Evolutionary conservation across 768 basidiomycete species (phyloP).

Genomic region (Pulveroboletus sp.): DNA sequence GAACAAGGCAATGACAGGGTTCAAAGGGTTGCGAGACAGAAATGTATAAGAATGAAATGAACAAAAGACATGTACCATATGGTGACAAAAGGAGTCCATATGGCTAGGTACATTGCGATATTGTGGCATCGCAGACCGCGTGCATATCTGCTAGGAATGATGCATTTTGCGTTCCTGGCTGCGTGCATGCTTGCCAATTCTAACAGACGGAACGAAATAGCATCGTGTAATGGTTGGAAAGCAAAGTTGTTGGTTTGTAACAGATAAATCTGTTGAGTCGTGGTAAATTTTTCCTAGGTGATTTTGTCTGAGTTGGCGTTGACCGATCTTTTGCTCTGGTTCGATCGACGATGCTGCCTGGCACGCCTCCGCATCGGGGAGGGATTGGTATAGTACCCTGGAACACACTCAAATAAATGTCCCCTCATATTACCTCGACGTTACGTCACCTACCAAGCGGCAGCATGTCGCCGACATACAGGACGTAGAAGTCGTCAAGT

Average conservation of each 20-base stretch:
- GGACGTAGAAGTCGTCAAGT: constrained; percentile 84
- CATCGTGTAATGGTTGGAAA: constrained; percentile 82
- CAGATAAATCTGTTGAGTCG: constrained; percentile 21
- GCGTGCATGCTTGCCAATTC: too few relatives aligned
- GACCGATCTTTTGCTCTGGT: background rate
- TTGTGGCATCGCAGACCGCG: too few relatives aligned
- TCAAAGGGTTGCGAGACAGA: too few relatives aligned
- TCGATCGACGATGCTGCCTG: constrained; percentile 58
- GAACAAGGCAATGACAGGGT: too few relatives aligned
- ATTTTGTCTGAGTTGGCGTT: background rate
- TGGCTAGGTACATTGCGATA: too few relatives aligned
- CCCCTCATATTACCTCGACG: constrained; percentile 24
- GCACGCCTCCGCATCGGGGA: constrained; percentile 43
- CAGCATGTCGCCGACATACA: constrained; percentile 73
- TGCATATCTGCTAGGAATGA: too few relatives aligned
- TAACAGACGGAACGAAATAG: constrained; percentile 80
- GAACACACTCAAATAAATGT: constrained; percentile 18
- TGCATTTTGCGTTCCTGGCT: too few relatives aligned
- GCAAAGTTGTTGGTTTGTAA: constrained; percentile 34
- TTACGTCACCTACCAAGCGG: constrained; percentile 55
- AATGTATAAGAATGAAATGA: too few relatives aligned
- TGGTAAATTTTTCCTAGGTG: constrained; percentile 10
- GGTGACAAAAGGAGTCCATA: too few relatives aligned
- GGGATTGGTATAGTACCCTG: constrained; percentile 16
- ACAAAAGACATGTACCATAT: too few relatives aligned